Conservation (phyloP, 2,329 filamentous ascomycete genomes). For the Cytospora piceicola region DNA sequence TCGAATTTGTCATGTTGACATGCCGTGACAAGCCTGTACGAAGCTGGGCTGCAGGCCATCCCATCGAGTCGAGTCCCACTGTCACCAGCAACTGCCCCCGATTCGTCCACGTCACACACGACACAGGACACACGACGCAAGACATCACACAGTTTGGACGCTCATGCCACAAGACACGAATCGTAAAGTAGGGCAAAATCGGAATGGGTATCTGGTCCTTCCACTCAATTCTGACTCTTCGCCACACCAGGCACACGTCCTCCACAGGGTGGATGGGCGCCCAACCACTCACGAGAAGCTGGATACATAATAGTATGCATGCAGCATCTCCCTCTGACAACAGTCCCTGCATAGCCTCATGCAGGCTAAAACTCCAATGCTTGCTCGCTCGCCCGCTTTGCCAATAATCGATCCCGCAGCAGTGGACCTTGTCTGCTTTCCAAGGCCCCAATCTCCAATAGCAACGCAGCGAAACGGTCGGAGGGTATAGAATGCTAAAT, state of each 20-base stretch:
- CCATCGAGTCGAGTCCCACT: background rate
- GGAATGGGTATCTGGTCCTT: constrained; percentile 20
- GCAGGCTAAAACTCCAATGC: background rate
- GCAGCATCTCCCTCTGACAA: background rate
- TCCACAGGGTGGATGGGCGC: background rate
- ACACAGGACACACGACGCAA: background rate
- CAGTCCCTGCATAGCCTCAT: constrained; percentile 1
- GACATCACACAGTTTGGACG: background rate
- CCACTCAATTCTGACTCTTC: constrained; percentile 8
- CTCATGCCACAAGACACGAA: background rate
- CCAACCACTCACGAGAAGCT: constrained; percentile 7
- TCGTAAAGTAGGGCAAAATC: background rate
- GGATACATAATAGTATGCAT: constrained; percentile 7
- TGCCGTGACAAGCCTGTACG: background rate
- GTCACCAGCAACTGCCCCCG: background rate
- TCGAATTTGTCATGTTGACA: background rate
- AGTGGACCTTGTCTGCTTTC: constrained; percentile 4
- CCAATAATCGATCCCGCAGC: background rate
- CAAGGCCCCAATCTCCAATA: constrained; percentile 6
- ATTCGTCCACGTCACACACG: constrained; percentile 5
- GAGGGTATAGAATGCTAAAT: constrained; percentile 15
- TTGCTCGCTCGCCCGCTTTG: background rate
- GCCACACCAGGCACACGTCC: background rate
- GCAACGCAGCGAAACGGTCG: constrained; percentile 16
- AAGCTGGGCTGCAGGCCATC: background rate